A percentile compares a stretch with the other conserved stretches of the same genome.
These are phyloP conservation scores for Pichia sp. DNA, from an alignment of 1,139 yeast genomes.

Conservation along the genomic window DNA sequence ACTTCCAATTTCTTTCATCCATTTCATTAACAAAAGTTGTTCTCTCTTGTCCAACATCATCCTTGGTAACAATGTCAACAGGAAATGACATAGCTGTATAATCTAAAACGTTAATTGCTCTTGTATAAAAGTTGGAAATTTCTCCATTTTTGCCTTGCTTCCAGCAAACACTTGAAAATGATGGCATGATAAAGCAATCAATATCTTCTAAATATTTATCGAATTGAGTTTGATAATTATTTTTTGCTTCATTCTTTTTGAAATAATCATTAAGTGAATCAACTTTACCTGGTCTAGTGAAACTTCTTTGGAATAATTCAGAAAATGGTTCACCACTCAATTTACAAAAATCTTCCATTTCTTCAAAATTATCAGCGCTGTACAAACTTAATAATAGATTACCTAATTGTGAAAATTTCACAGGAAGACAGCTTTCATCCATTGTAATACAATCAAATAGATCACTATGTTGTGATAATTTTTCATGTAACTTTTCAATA, in stretches of 20 bases:
- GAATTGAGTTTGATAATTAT: slow-evolving; percentile 30
- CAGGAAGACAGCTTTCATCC: slow-evolving; percentile 33
- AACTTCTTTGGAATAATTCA: slow-evolving; percentile 14
- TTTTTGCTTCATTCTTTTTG: slow-evolving; percentile 29
- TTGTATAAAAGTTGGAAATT: slow-evolving; percentile 34
- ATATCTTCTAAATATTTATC: slow-evolving; percentile 32
- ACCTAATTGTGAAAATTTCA: slow-evolving; percentile 16
- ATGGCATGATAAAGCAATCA: slow-evolving; percentile 36
- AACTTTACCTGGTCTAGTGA: slow-evolving; percentile 14
- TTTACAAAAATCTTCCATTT: slow-evolving; percentile 29
- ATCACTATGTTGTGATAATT: slow-evolving; percentile 28
- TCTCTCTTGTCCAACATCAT: slow-evolving; percentile 32
- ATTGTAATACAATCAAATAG: slow-evolving; percentile 34
- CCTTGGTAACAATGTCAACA: slow-evolving; percentile 40
- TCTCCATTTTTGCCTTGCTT: slow-evolving; percentile 25
- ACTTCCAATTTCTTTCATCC: slow-evolving; percentile 29
- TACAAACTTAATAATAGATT: slow-evolving; percentile 36
- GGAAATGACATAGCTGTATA: slow-evolving; percentile 49
- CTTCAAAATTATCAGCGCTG: slow-evolving; percentile 45
- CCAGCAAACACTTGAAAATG: slow-evolving; percentile 30
- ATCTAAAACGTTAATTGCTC: slow-evolving; percentile 47
- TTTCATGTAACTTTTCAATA: slow-evolving; percentile 28
- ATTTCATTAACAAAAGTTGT: slow-evolving; percentile 25
- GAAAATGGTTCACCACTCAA: slow-evolving; percentile 43
- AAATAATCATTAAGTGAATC: slow-evolving; percentile 14